Conservation (phyloP, 495 filamentous ascomycete genomes). For the Cudoniella acicularis region DNA sequence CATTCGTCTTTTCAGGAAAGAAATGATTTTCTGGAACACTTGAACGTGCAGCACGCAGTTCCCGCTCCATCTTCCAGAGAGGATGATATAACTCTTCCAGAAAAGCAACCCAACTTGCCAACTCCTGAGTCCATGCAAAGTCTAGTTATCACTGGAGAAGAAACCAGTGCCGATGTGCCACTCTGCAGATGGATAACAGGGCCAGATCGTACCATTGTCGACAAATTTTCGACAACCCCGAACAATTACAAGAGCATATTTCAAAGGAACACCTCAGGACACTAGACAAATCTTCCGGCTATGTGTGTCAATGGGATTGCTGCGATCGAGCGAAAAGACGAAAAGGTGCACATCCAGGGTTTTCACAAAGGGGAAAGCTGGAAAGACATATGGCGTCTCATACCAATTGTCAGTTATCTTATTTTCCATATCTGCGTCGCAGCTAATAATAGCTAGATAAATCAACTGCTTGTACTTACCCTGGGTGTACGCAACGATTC, state of each 20-base stretch:
- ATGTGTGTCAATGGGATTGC: conserved; percentile 42
- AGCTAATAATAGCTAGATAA: conserved; percentile 44
- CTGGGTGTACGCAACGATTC: conserved; percentile 50
- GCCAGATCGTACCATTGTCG: conserved; percentile 8
- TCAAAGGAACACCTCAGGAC: conserved; percentile 35
- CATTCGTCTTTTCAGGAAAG: conserved; percentile 9
- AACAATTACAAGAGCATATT: conserved; percentile 37
- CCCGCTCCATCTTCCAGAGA: conserved; percentile 1
- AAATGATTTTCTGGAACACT: conserved; percentile 13
- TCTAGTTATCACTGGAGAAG: neutral
- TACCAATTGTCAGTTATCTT: conserved; percentile 50
- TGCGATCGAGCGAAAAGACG: conserved; percentile 39
- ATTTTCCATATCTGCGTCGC: neutral
- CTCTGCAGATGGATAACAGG: conserved; percentile 33
- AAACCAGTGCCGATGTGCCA: neutral
- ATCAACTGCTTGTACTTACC: conserved; percentile 49
- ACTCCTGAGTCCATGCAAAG: neutral
- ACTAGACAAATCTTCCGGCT: conserved; percentile 39
- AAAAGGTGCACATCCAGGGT: conserved; percentile 22
- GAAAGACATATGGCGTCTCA: conserved; percentile 61
- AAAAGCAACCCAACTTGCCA: neutral
- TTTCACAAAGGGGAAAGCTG: conserved; percentile 57
- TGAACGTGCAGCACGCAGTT: conserved; percentile 15
- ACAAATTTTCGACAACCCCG: conserved; percentile 9
- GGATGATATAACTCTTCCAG: neutral